A percentile compares a stretch with the other conserved stretches of the same genome.
phyloP scores from a whole-genome alignment of 2,329 filamentous ascomycete species.

The Endocalyx cinctus region DNA sequence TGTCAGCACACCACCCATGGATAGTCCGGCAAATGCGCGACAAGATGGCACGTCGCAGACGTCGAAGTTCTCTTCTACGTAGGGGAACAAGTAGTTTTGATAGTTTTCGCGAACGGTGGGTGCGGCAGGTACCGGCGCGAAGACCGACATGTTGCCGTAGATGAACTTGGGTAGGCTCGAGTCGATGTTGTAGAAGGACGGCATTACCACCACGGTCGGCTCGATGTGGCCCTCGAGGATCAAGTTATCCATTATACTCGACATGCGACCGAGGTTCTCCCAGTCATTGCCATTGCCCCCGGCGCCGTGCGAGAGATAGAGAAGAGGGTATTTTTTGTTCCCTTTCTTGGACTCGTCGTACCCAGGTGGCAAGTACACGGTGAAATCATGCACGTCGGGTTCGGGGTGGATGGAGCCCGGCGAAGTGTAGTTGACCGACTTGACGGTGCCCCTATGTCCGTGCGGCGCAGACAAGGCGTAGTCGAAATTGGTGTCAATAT shows the following conservation, averaged over 20 bases:
- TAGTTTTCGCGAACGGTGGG: slow-evolving; percentile 21
- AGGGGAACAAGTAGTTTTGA: slow-evolving; percentile 23
- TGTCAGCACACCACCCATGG: slow-evolving; percentile 22
- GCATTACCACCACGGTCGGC: slow-evolving; percentile 25
- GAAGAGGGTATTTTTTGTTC: slow-evolving; percentile 21
- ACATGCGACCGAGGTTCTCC: slow-evolving; percentile 24
- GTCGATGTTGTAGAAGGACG: slow-evolving; percentile 25
- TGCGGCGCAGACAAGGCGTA: slow-evolving; percentile 16
- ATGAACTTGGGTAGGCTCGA: slow-evolving; percentile 15
- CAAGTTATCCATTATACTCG: slow-evolving; percentile 25
- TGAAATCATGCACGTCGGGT: slow-evolving; percentile 22
- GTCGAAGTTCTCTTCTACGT: slow-evolving; percentile 17
- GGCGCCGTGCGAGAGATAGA: slow-evolving; percentile 26
- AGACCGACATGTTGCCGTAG: slow-evolving; percentile 18
- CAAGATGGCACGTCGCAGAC: slow-evolving; percentile 19
- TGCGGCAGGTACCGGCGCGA: slow-evolving; percentile 12
- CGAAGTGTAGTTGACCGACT: slow-evolving; percentile 25
- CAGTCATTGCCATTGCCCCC: slow-evolving; percentile 25
- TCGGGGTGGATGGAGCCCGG: slow-evolving; percentile 24
- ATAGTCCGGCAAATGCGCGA: slow-evolving; percentile 24
- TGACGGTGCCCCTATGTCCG: slow-evolving; percentile 16
- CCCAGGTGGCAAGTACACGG: slow-evolving; percentile 22
- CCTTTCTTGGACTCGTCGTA: no score
- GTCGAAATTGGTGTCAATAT: slow-evolving; percentile 19
- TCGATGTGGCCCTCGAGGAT: slow-evolving; percentile 22